A percentile compares a stretch with the other conserved stretches of the same genome.
phyloP scores from a whole-genome alignment of 495 filamentous ascomycete species.

The Tuber melanosporum region DNA sequence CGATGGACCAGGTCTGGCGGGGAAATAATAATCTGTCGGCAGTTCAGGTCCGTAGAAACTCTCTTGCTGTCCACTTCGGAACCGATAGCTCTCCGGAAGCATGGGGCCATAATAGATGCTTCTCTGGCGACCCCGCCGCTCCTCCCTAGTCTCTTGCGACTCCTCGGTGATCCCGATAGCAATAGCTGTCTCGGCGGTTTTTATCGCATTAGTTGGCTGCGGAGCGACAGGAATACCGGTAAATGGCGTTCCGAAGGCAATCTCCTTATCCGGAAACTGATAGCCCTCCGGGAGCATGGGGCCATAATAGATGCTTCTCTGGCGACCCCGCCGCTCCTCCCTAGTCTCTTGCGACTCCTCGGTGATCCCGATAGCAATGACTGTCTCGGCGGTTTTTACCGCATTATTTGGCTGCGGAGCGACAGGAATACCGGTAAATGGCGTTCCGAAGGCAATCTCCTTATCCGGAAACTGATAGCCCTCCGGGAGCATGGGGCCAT shows the following conservation, averaged over 20 bases:
- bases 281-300: slow-evolving; percentile 7
- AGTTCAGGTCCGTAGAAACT: slow-evolving; percentile 22
- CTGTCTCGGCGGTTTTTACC: slow-evolving; percentile 16
- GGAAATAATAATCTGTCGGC: not conserved
- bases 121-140: slow-evolving; percentile 6
- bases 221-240: slow-evolving; percentile 19
- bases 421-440: slow-evolving; percentile 17
- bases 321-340: slow-evolving; percentile 9
- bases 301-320: slow-evolving; percentile 9
- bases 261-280: not conserved
- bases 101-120: slow-evolving; percentile 13
- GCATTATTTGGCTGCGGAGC: slow-evolving; percentile 24
- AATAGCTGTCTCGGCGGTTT: slow-evolving; percentile 23
- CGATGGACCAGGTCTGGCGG: not conserved
- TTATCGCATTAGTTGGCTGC: slow-evolving; percentile 18
- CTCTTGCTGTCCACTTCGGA: not conserved
- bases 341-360: slow-evolving; percentile 4
- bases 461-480: not conserved
- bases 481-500: slow-evolving; percentile 11
- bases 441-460: slow-evolving; percentile 13
- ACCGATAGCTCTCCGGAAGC: slow-evolving; percentile 3
- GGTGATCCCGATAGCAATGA: slow-evolving; percentile 21
- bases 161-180: slow-evolving; percentile 17
- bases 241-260: slow-evolving; percentile 19
- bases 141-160: slow-evolving; percentile 6